Percentiles rank a stretch among this genome's conserved stretches.
These are phyloP conservation scores for Xerocomus minutiporus DNA, from an alignment of 1,284 basidiomycete species.

Conservation along the genomic window DNA sequence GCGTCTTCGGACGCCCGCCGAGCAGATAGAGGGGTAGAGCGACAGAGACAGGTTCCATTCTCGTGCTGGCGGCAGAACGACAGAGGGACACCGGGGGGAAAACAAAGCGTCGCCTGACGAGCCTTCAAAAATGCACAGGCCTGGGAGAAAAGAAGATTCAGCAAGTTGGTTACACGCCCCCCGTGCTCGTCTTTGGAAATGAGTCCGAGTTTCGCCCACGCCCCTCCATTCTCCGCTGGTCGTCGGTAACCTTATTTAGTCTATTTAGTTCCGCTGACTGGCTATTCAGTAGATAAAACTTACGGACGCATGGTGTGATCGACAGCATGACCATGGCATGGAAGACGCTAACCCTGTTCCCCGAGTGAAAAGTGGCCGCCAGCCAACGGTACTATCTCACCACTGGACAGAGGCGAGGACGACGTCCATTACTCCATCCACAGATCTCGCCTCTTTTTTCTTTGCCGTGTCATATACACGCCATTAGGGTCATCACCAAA, in stretches of 20 bases:
- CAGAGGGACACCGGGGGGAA: background rate
- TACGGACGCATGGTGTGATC: background rate
- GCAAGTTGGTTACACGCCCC: background rate
- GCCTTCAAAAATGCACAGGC: background rate
- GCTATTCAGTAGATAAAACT: background rate
- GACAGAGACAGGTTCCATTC: background rate
- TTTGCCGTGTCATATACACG: background rate
- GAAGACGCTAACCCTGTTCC: conserved; percentile 6
- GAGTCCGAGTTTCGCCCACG: background rate
- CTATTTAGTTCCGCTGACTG: background rate
- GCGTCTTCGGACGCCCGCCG: background rate
- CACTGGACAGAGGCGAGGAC: background rate
- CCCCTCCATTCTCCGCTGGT: conserved; percentile 2
- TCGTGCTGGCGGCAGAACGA: background rate
- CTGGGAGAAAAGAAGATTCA: background rate
- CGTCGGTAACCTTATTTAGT: background rate
- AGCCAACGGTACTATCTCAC: background rate
- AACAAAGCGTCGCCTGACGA: background rate
- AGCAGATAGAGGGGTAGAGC: background rate
- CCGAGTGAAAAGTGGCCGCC: background rate
- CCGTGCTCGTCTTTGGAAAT: background rate
- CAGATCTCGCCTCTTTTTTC: conserved; percentile 8
- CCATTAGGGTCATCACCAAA: background rate
- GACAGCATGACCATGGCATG: background rate
- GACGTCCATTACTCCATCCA: background rate